phyloP scores from a whole-genome alignment of 2,329 filamentous ascomycete species.

The Talaromyces sp. region DNA sequence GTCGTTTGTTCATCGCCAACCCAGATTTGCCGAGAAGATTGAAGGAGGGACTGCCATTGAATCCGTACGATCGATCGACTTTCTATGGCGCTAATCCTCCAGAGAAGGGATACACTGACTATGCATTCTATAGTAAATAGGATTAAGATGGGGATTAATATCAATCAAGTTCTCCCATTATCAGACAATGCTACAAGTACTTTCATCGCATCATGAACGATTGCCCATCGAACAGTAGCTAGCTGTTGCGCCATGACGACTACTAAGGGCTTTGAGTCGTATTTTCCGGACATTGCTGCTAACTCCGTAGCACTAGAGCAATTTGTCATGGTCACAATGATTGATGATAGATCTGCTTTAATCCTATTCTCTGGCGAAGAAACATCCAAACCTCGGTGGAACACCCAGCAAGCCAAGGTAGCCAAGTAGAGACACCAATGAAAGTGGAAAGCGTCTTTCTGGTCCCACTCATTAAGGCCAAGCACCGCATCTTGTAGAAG shows the following conservation, averaged over 20 bases:
- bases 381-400: slow-evolving; percentile 45
- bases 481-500: slow-evolving; percentile 52
- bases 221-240: slow-evolving; percentile 59
- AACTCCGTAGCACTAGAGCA: slow-evolving; percentile 36
- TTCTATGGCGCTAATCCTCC: slow-evolving; percentile 40
- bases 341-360: slow-evolving; percentile 35
- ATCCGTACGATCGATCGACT: slow-evolving; percentile 50
- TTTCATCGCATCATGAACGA: slow-evolving; percentile 60
- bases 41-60: slow-evolving; percentile 59
- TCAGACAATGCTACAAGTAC: slow-evolving; percentile 40
- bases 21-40: slow-evolving; percentile 48
- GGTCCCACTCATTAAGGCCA: slow-evolving; percentile 51
- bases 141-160: not conserved
- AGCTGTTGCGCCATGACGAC: slow-evolving; percentile 56
- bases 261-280: slow-evolving; percentile 52
- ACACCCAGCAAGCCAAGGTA: slow-evolving; percentile 58
- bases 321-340: slow-evolving; percentile 30
- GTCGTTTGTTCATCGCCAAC: slow-evolving; percentile 43
- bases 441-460: slow-evolving; percentile 57
- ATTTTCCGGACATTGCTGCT: slow-evolving; percentile 41
- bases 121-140: slow-evolving; percentile 20
- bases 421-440: slow-evolving; percentile 62
- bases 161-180: not conserved
- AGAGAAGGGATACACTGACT: slow-evolving; percentile 39
- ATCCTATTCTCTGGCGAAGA: slow-evolving; percentile 37